Percentiles rank a stretch among this genome's conserved stretches.
phyloP scores from a whole-genome alignment of 179 eudicot species.

The Carnegiea gigantea region DNA sequence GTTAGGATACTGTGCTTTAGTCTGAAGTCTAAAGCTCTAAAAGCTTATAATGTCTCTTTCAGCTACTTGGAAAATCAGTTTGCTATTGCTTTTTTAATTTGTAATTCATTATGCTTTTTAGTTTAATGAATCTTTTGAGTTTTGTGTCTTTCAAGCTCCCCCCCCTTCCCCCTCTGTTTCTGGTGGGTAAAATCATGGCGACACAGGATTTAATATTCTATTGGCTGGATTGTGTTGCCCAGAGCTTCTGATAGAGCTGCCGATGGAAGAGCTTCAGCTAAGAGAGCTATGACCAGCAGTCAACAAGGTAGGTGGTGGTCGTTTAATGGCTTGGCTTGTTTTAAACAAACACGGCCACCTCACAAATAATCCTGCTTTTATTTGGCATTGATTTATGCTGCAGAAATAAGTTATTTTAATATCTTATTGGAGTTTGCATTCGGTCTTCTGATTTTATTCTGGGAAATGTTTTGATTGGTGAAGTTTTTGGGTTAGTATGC shows the following conservation, averaged over 20 bases:
- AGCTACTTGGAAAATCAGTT: too few relatives aligned
- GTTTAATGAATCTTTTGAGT: too few relatives aligned
- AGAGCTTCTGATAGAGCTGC: slow-evolving; percentile 63
- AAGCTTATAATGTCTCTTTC: too few relatives aligned
- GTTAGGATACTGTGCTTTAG: too few relatives aligned
- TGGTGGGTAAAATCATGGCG: too few relatives aligned
- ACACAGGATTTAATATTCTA: neutral
- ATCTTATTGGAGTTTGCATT: neutral
- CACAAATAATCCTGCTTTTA: neutral
- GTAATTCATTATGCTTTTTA: too few relatives aligned
- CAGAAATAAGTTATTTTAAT: neutral
- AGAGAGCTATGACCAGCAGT: slow-evolving; percentile 50
- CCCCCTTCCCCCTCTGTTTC: too few relatives aligned
- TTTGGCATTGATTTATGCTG: neutral
- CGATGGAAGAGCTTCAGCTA: slow-evolving; percentile 65
- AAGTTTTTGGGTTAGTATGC: neutral
- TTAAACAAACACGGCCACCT: neutral
- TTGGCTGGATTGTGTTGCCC: slow-evolving; percentile 16
- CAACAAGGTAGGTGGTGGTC: slow-evolving; percentile 46
- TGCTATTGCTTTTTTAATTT: too few relatives aligned
- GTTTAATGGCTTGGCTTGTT: slow-evolving; percentile 3
- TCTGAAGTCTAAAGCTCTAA: too few relatives aligned
- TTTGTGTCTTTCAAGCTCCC: too few relatives aligned
- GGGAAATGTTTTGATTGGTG: neutral
- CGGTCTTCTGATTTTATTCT: neutral